A percentile compares a stretch with the other conserved stretches of the same genome.
These are phyloP conservation scores for Agrocybe praecox DNA, from an alignment of 768 basidiomycete genomes.

Conservation along the genomic window DNA sequence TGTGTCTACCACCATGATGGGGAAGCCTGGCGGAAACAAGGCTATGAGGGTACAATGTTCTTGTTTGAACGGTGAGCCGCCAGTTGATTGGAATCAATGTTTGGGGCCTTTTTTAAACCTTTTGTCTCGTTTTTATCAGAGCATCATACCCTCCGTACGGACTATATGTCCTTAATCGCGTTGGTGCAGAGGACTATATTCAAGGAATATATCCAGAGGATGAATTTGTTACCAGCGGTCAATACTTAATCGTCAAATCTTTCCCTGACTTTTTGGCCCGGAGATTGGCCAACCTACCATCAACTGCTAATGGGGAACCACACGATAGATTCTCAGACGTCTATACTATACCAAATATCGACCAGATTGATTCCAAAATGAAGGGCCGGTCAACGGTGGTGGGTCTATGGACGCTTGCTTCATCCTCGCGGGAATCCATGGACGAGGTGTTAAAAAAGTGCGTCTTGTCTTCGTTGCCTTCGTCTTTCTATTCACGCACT, in stretches of 20 bases:
- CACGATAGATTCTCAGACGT: slow-evolving; percentile 51
- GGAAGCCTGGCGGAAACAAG: slow-evolving; percentile 80
- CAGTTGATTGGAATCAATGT: slow-evolving; percentile 13
- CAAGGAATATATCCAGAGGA: slow-evolving; percentile 80
- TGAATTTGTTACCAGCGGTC: slow-evolving; percentile 61
- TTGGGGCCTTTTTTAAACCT: not conserved
- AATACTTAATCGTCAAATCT: slow-evolving; percentile 73
- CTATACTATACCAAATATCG: slow-evolving; percentile 49
- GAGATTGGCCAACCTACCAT: slow-evolving; percentile 41
- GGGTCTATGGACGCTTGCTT: slow-evolving; percentile 77
- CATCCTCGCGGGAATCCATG: slow-evolving; percentile 71
- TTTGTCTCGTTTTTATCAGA: slow-evolving; percentile 37
- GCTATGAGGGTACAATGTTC: slow-evolving; percentile 89
- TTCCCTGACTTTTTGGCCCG: slow-evolving; percentile 68
- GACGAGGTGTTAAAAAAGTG: slow-evolving; percentile 72
- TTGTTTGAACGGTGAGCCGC: slow-evolving; percentile 75
- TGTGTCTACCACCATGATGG: slow-evolving; percentile 79
- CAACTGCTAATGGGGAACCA: slow-evolving; percentile 29
- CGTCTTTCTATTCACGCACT: slow-evolving; percentile 1
- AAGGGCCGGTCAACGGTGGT: slow-evolving; percentile 63
- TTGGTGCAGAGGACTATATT: slow-evolving; percentile 78
- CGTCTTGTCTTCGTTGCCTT: slow-evolving; percentile 16
- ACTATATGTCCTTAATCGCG: slow-evolving; percentile 82
- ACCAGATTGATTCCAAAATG: slow-evolving; percentile 43
- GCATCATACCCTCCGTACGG: slow-evolving; percentile 82